phyloP scores from a whole-genome alignment of 345 rosid species.

The thale cress (Arabidopsis thaliana) region TAIR10.1 NC_003070.9:2563501-2564000 shows the following conservation, averaged over 20 bases:
- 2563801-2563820: constrained; percentile 28
- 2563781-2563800: neutral
- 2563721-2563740: neutral
- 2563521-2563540: constrained; percentile 33
- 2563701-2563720: constrained; percentile 20
- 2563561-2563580: constrained; percentile 15
- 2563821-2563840: constrained; percentile 26
- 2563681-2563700: constrained; percentile 31
- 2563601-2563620: constrained; percentile 33
- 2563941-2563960: neutral
- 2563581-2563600: constrained; percentile 32
- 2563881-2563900: neutral
- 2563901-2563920: neutral
- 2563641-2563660: constrained; percentile 38
- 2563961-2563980: too few relatives aligned
- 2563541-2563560: constrained; percentile 24
- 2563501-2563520: constrained; percentile 32
- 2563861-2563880: neutral
- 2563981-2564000: too few relatives aligned
- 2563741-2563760: constrained; percentile 30
- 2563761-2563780: constrained; percentile 45
- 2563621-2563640: constrained; percentile 45
- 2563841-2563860: constrained; percentile 7
- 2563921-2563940: neutral
- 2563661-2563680: constrained; percentile 36